A percentile compares a stretch with the other conserved stretches of the same genome.
phyloP scores from a whole-genome alignment of 371 early-diverging fungal genomes.

The Apophysomyces elegans region DNA sequence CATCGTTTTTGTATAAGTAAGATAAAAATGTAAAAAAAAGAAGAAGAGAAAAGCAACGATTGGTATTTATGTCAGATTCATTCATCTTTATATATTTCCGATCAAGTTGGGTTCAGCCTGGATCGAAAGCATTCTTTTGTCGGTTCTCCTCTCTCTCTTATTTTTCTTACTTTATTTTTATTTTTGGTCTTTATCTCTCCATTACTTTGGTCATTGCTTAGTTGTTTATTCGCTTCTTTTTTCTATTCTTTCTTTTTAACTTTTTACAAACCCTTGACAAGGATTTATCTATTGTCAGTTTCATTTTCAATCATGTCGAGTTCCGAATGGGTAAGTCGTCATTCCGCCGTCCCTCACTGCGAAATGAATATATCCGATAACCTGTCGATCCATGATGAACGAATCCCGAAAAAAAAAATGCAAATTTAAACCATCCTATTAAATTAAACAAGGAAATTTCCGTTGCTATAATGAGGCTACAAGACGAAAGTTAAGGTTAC shows the following conservation, averaged over 20 bases:
- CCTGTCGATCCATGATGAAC: background rate
- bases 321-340: background rate
- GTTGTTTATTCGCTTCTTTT: background rate
- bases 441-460: conserved; percentile 4
- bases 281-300: background rate
- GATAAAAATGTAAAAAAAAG: conserved; percentile 1
- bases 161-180: conserved; percentile 7
- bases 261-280: conserved; percentile 32
- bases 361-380: conserved; percentile 8
- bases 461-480: conserved; percentile 16
- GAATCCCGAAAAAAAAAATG: background rate
- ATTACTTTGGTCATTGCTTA: background rate
- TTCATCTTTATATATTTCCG: conserved; percentile 27
- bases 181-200: conserved; percentile 17
- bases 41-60: conserved; percentile 13
- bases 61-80: conserved; percentile 15
- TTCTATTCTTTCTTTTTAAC: conserved; percentile 3
- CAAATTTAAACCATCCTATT: conserved; percentile 3
- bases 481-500: conserved; percentile 31
- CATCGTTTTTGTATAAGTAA: conserved; percentile 20
- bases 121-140: conserved; percentile 21
- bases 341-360: background rate
- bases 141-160: conserved; percentile 6
- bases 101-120: conserved; percentile 20
- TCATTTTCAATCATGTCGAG: conserved; percentile 9